Conservation (phyloP, 1,284 basidiomycete genomes). For the Leccinum solheimii region DNA sequence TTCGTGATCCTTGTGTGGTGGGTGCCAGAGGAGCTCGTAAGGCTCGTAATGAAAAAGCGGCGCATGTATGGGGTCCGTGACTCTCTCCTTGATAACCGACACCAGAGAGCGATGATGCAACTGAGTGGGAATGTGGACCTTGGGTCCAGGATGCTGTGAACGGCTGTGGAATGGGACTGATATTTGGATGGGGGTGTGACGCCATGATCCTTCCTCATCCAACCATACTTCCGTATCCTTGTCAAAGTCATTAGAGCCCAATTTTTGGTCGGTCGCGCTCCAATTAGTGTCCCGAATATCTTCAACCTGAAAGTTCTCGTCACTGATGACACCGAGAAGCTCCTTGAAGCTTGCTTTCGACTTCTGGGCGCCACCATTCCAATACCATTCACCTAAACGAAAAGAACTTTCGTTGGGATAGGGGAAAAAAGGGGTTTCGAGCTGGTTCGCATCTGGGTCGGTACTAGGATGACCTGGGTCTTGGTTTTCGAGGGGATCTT, state of each 20-base stretch:
- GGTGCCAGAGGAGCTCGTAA: background rate
- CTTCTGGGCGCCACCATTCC: background rate
- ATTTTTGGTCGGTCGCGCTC: background rate
- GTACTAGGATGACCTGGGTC: background rate
- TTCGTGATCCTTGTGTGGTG: background rate
- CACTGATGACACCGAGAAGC: background rate
- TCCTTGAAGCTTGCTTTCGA: background rate
- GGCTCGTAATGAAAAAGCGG: background rate
- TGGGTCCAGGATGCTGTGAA: background rate
- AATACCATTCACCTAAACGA: background rate
- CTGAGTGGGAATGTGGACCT: background rate
- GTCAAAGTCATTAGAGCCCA: background rate
- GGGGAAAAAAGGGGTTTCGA: background rate
- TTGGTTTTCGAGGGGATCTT: background rate
- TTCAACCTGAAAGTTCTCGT: background rate
- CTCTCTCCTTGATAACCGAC: background rate
- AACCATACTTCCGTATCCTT: background rate
- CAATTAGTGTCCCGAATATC: background rate
- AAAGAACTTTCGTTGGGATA: background rate
- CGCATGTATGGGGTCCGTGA: background rate
- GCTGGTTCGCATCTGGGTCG: background rate
- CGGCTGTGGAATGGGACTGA: background rate
- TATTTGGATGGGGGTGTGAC: background rate
- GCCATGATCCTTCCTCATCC: background rate
- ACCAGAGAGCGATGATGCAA: background rate